Evolutionary conservation across 768 basidiomycete genomes (phyloP).

Genomic region (Leccinellum rugosiceps): DNA sequence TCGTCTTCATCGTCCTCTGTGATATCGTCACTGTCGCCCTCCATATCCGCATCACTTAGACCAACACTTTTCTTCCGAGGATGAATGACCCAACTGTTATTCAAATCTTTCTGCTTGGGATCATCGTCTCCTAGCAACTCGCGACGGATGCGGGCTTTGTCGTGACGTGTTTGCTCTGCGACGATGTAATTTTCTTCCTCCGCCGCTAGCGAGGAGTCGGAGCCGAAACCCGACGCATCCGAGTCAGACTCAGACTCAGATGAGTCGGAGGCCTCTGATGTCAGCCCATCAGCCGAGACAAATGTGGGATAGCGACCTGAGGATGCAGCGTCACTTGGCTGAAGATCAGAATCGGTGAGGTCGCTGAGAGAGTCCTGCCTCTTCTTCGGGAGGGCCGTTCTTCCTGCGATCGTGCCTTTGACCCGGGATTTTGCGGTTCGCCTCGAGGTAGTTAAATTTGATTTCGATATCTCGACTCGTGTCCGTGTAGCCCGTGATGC

Average conservation of each 20-base stretch:
- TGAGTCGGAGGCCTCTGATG: slow-evolving; percentile 48
- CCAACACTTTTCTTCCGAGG: slow-evolving; percentile 71
- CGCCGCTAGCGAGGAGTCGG: slow-evolving; percentile 55
- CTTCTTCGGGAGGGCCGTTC: slow-evolving; percentile 19
- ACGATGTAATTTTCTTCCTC: slow-evolving; percentile 63
- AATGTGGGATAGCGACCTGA: slow-evolving; percentile 60
- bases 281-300: slow-evolving; percentile 58
- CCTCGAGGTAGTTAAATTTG: slow-evolving; percentile 34
- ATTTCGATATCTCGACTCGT: slow-evolving; percentile 22
- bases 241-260: slow-evolving; percentile 37
- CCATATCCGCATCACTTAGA: slow-evolving; percentile 60
- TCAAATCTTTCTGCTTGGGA: slow-evolving; percentile 38
- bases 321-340: slow-evolving; percentile 35
- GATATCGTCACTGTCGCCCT: slow-evolving; percentile 53
- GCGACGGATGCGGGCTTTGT: slow-evolving; percentile 54
- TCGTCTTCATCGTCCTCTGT: slow-evolving; percentile 63
- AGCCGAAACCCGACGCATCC: slow-evolving; percentile 39
- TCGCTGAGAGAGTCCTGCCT: slow-evolving; percentile 13
- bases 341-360: slow-evolving; percentile 26
- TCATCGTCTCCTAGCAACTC: slow-evolving; percentile 56
- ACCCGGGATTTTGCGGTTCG: slow-evolving; percentile 36
- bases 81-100: slow-evolving; percentile 65
- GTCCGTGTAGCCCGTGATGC: slow-evolving; percentile 25
- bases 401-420: slow-evolving; percentile 35
- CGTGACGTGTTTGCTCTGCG: slow-evolving; percentile 42